These are phyloP conservation scores for Diaporthe velutina DNA, from an alignment of 2,329 filamentous ascomycete species.

Conservation along the genomic window DNA sequence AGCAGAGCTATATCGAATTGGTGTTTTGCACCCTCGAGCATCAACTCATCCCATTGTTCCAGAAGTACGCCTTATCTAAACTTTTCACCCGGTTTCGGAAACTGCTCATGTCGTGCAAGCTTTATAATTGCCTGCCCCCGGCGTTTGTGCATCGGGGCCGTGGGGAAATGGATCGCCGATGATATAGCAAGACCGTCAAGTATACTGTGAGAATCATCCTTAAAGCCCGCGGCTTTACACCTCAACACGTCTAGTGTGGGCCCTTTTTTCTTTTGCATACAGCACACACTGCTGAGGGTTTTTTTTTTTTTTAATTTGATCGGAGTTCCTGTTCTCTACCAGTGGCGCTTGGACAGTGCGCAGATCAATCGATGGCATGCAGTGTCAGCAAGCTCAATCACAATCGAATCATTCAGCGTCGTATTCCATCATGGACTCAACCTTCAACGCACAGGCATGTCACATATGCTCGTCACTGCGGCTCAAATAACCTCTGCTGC, in stretches of 20 bases:
- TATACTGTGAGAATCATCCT: neutral
- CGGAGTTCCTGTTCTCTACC: neutral
- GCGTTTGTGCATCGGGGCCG: neutral
- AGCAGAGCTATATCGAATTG: neutral
- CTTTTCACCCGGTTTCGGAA: conserved; percentile 12
- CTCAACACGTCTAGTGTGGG: neutral
- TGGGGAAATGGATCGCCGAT: neutral
- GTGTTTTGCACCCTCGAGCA: neutral
- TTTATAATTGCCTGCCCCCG: neutral
- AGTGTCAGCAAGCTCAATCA: neutral
- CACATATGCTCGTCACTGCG: neutral
- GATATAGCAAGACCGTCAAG: neutral
- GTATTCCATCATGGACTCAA: neutral
- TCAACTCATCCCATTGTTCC: neutral
- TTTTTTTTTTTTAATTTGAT: neutral
- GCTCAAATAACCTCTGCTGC: conserved; percentile 23
- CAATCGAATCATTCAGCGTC: neutral
- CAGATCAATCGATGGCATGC: neutral
- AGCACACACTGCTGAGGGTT: too few species aligned
- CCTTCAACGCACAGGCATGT: neutral
- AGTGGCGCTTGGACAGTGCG: neutral
- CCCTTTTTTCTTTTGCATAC: neutral
- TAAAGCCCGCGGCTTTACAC: neutral
- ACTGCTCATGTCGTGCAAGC: neutral
- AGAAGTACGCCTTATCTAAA: neutral